phyloP scores from a whole-genome alignment of 1,284 basidiomycete genomes.

The Malassezia slooffiae region DNA sequence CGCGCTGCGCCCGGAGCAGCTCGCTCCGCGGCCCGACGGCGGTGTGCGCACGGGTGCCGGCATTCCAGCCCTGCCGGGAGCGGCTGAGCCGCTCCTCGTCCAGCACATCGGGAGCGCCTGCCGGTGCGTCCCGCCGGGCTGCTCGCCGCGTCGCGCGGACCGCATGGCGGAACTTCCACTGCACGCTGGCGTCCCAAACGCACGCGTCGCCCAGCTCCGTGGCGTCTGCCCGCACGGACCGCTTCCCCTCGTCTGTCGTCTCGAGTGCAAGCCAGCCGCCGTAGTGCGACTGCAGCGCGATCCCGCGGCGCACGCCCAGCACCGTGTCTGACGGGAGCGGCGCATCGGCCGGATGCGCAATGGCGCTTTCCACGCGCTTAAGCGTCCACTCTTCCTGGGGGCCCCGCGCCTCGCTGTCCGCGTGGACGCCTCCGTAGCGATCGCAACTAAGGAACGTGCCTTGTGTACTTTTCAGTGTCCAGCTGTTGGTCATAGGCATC shows the following conservation, averaged over 20 bases:
- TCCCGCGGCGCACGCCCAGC: constrained; percentile 5
- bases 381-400: constrained; percentile 38
- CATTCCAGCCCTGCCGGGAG: constrained; percentile 14
- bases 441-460: constrained; percentile 31
- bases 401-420: constrained; percentile 29
- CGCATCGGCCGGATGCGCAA: background rate
- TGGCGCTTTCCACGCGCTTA: constrained; percentile 1
- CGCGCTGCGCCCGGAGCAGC: constrained; percentile 11
- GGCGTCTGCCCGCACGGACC: constrained; percentile 25
- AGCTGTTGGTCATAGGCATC: constrained; percentile 13
- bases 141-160: constrained; percentile 2
- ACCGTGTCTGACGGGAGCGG: background rate
- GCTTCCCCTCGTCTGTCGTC: constrained; percentile 16
- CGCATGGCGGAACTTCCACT: constrained; percentile 33
- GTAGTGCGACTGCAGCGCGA: constrained; percentile 20
- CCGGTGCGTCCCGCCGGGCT: background rate
- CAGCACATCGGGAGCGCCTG: background rate
- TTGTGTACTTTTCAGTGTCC: constrained; percentile 32
- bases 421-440: constrained; percentile 20
- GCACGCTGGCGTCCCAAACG: constrained; percentile 25
- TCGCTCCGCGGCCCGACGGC: constrained; percentile 8
- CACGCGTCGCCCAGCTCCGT: background rate
- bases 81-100: constrained; percentile 10
- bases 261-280: constrained; percentile 25
- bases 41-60: constrained; percentile 1